Evolutionary conservation across 2,329 filamentous ascomycete species (phyloP).

Genomic region (Diplodia corticola): DNA sequence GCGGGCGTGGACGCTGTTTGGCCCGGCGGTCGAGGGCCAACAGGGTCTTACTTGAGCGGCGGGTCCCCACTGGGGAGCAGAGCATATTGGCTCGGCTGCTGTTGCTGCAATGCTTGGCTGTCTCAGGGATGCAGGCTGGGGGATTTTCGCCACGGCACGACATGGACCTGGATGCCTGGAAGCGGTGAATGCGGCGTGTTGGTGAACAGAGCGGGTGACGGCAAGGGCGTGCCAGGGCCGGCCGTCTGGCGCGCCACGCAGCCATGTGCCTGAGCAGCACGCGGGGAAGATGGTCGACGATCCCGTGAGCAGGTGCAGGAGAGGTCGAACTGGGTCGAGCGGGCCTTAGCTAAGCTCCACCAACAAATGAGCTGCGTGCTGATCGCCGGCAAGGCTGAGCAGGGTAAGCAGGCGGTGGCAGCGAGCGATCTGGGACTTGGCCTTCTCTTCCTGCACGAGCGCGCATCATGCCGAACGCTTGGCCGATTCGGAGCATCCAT

Average conservation of each 20-base stretch:
- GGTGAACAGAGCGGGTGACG: constrained; percentile 1
- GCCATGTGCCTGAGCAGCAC: constrained; percentile 20
- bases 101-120: constrained; percentile 15
- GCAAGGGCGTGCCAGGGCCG: constrained; percentile 5
- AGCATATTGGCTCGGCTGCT: constrained; percentile 6
- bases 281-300: constrained; percentile 1
- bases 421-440: neutral
- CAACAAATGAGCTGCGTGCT: neutral
- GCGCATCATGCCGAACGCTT: constrained; percentile 3
- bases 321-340: neutral
- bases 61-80: constrained; percentile 16
- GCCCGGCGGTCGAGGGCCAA: constrained; percentile 1
- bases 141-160: constrained; percentile 13
- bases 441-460: neutral
- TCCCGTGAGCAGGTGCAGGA: neutral
- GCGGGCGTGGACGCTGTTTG: neutral
- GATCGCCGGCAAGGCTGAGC: constrained; percentile 23
- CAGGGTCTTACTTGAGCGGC: constrained; percentile 20
- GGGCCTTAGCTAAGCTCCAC: constrained; percentile 5
- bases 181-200: neutral
- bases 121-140: constrained; percentile 11
- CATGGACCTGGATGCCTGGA: neutral
- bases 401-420: constrained; percentile 3
- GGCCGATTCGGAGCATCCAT: constrained; percentile 1
- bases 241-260: neutral